Base-by-base conservation (phyloP, 1,139 yeast species). In the Pichia sp. region DNA sequence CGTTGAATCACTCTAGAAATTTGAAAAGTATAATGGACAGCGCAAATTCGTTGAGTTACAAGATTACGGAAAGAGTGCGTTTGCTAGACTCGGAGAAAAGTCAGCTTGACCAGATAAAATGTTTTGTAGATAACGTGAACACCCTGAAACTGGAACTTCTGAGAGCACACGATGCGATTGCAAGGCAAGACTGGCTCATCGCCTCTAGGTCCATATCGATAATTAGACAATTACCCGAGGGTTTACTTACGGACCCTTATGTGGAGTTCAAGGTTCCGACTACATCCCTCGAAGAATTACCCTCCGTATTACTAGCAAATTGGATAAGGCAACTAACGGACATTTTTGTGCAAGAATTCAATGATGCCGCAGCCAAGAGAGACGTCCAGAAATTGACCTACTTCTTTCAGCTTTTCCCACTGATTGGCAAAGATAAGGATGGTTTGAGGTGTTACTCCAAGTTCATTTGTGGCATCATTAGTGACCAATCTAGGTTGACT, bases 201-300 rank as follows among this genome's bases (percentile, higher is more conserved):
- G 93, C 95, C 0, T 90, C 96, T 1, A 72, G 73, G 53, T 80
- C 88, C 47, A 82, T 90, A 10, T 70, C 72, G 23, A 75, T 77
- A 31, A 82, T 83, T 8, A 72, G 80, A 26, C 64, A 73, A 31
- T 70, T 88, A 36, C 89, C 95, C 0, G 61, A 68, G 0, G 75
- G 74, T 2, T 67, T 87, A 26, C 74, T 78, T 10, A 62, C 70
- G 11, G 92, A 96, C n/a, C 75, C 79, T 55, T 90, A 85, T 69
- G 93, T 96, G 1, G 79, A 84, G 51, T 82, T 79, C 49, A 89
- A 88, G 64, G 93, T 93, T n/a, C 99, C 99, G 0, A 84, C 96
- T 0, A 77, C 88, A 8, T 95, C 89, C 53, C 78, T 90, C n/a
- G 97, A 97, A 0, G 96, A 89, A 54, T 73, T 79, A 52, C 98